Base-by-base conservation (phyloP, 163 green algal species). In the Scenedesmus sp. region DNA sequence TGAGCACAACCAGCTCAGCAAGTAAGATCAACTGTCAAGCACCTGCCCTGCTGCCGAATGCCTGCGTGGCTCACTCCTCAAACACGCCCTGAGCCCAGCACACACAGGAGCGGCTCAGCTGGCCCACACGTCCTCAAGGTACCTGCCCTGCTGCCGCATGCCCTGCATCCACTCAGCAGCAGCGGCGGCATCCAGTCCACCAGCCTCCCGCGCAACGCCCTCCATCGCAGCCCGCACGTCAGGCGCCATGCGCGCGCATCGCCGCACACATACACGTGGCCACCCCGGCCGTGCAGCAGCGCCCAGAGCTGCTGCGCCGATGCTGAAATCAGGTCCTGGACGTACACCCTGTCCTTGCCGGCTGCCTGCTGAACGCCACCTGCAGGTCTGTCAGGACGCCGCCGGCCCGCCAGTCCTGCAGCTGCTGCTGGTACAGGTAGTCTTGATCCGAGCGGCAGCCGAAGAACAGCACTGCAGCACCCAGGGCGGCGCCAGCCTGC, bases 211-310 rank as follows among this genome's bases (percentile, higher is more conserved):
- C 13, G 98, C 94, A n/a, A 94, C 61, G 42, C 91, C 65, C 33
- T 97, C 86, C 76, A 99, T 92, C 13, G 95, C 93, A 9, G 91
- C 86, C 92, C 99, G 96, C 89, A 99, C 98, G 81, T 99, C 97
- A 61, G 89, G 92, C 37, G 98, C 98, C 98, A 99, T 99, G 91
- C 94, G 59, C 95, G 96, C n/a, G 97, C 98, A 89, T 99, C 98
- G 12, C 98, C 98, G 93, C 98, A 99, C 68, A 99, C 96, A 88
- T 98, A 99, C 85, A 99, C 91, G 3, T 46, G 15, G n/a, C 44
- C 85, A 35, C 91, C 94, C 18, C 83, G 91, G 26, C 44, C 51
- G 88, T 92, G 7, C 80, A 98, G 91, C 56, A 97, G 91, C 84
- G 91, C 46, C 96, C 95, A 98, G 68, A 99, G 91, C 68, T 85